These are phyloP conservation scores for Lodderomyces elongisporus DNA, from an alignment of 1,139 yeast genomes.

Conservation along the genomic window DNA sequence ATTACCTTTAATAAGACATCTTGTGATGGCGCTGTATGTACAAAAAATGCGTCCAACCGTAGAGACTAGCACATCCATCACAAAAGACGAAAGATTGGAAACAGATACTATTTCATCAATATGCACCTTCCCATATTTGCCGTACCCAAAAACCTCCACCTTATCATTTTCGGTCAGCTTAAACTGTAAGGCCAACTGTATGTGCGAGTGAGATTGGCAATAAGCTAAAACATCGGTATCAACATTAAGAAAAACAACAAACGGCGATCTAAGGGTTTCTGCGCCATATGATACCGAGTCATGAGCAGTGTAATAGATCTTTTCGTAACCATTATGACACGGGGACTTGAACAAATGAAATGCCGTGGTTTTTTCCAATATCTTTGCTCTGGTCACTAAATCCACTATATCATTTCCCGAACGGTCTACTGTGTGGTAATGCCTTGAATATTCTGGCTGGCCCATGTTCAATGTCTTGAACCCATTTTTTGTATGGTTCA, in stretches of 20 bases:
- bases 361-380: conserved; percentile 74
- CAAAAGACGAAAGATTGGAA: not conserved
- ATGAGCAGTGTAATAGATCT: conserved; percentile 74
- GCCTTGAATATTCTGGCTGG: conserved; percentile 10
- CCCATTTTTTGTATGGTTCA: conserved; percentile 21
- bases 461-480: conserved; percentile 14
- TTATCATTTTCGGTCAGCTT: conserved; percentile 24
- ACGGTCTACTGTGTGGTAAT: conserved; percentile 8
- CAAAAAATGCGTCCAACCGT: conserved; percentile 6
- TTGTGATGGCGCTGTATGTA: conserved; percentile 20
- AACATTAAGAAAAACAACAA: conserved; percentile 61
- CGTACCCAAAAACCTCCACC: conserved; percentile 27
- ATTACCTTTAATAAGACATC: conserved; percentile 19
- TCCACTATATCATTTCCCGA: conserved; percentile 43
- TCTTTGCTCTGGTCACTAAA: conserved; percentile 68
- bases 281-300: conserved; percentile 52
- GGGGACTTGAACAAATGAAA: conserved; percentile 81
- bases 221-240: conserved; percentile 18
- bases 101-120: conserved; percentile 22
- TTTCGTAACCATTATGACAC: conserved; percentile 18
- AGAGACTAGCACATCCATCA: not conserved
- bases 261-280: conserved; percentile 59
- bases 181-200: conserved; percentile 26
- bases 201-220: conserved; percentile 21
- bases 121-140: conserved; percentile 19